phyloP scores from a whole-genome alignment of 2,329 filamentous ascomycete genomes.

The Fusarium annulatum region DNA sequence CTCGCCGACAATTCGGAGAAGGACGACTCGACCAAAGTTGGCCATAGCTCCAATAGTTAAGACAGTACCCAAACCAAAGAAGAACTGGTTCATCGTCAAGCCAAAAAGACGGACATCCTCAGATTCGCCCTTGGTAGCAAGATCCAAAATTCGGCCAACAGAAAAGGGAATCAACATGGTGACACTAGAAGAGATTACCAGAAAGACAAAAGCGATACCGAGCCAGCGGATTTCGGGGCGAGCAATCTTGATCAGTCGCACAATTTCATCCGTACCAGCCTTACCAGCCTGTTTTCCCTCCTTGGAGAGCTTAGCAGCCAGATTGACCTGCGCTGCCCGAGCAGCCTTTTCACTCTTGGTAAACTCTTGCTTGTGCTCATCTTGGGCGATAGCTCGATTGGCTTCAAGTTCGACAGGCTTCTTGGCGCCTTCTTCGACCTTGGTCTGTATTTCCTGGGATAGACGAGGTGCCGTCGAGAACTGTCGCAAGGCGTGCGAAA shows the following conservation, averaged over 20 bases:
- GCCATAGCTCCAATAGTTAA: constrained; percentile 86
- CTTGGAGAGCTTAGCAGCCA: constrained; percentile 87
- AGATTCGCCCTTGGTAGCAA: constrained; percentile 78
- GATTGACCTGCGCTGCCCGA: constrained; percentile 88
- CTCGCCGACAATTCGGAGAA: constrained; percentile 93
- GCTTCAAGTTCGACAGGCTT: constrained; percentile 47
- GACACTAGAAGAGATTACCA: constrained; percentile 89
- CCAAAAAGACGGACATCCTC: constrained; percentile 82
- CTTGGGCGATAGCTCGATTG: constrained; percentile 48
- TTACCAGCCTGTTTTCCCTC: constrained; percentile 71
- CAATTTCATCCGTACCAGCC: constrained; percentile 80
- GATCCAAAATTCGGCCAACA: constrained; percentile 93
- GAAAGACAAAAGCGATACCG: constrained; percentile 80
- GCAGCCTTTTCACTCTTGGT: constrained; percentile 84
- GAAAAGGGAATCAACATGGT: constrained; percentile 98
- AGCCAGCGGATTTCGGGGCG: constrained; percentile 85
- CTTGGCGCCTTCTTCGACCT: constrained; percentile 50
- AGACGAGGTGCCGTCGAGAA: constrained; percentile 46
- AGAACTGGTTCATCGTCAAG: constrained; percentile 87
- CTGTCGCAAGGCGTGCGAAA: constrained; percentile 40
- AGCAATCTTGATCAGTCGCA: constrained; percentile 89
- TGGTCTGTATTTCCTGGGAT: constrained; percentile 42
- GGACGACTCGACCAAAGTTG: constrained; percentile 93
- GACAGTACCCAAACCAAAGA: constrained; percentile 79
- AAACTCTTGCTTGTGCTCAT: constrained; percentile 57